These are phyloP conservation scores for Lactarius pseudohatsudake DNA, from an alignment of 768 basidiomycete genomes.

Conservation along the genomic window DNA sequence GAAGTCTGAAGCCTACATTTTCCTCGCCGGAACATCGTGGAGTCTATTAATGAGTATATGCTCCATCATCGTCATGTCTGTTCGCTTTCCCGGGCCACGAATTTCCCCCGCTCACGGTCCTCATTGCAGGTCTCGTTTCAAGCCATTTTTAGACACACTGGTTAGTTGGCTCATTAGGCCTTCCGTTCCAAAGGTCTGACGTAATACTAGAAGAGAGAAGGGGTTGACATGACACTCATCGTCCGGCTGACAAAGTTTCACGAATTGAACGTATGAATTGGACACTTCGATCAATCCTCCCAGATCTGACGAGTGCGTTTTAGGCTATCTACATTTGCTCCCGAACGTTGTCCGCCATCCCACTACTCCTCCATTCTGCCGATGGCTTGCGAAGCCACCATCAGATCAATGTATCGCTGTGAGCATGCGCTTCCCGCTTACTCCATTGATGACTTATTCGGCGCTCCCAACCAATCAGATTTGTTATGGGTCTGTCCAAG, in stretches of 20 bases:
- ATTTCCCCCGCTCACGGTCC: constrained; percentile 21
- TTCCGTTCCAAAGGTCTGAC: background rate
- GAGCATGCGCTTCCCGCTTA: constrained; percentile 28
- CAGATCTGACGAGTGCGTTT: background rate
- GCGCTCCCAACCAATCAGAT: background rate
- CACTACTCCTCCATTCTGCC: constrained; percentile 63
- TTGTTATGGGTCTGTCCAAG: background rate
- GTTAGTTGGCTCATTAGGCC: constrained; percentile 40
- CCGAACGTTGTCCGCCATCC: constrained; percentile 66
- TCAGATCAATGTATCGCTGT: constrained; percentile 63
- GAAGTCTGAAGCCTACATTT: constrained; percentile 68
- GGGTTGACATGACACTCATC: constrained; percentile 60
- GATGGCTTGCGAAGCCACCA: constrained; percentile 63
- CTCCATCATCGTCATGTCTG: constrained; percentile 69
- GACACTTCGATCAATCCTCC: background rate
- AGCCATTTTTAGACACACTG: constrained; percentile 56
- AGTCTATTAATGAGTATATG: constrained; percentile 67
- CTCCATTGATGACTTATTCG: background rate
- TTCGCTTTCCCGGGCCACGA: constrained; percentile 18
- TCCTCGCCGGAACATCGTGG: constrained; percentile 66
- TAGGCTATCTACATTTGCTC: constrained; percentile 70
- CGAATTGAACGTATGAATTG: constrained; percentile 68
- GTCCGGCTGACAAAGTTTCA: constrained; percentile 75
- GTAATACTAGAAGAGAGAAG: constrained; percentile 48
- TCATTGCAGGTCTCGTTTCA: constrained; percentile 57